Percentiles rank a stretch among this genome's conserved stretches.
These are phyloP conservation scores for Heracleum sosnowskyi DNA, from an alignment of 129 eudicot genomes.

Conservation along the genomic window DNA sequence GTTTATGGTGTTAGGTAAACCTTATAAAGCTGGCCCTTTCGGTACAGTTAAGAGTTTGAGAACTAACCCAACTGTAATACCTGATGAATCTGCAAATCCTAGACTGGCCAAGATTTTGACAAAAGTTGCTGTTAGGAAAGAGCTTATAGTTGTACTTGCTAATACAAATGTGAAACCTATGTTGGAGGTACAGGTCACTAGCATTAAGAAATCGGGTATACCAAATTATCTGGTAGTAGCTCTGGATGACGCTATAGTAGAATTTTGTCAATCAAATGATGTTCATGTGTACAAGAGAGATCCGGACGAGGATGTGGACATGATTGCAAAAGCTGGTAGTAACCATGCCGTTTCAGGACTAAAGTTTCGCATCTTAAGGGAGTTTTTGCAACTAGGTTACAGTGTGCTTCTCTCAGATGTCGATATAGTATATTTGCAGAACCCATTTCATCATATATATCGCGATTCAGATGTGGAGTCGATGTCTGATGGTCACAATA, in stretches of 20 bases:
- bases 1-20: conserved; percentile 34
- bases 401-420: conserved; percentile 75
- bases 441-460: conserved; percentile 60
- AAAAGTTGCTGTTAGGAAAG: conserved; percentile 53
- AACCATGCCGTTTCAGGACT: conserved; percentile 78
- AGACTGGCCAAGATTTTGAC: conserved; percentile 60
- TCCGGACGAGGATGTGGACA: conserved; percentile 53
- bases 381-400: conserved; percentile 69
- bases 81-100: conserved; percentile 71
- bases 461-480: conserved; percentile 82
- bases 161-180: conserved; percentile 66
- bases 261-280: conserved; percentile 58
- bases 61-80: conserved; percentile 57
- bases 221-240: conserved; percentile 74
- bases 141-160: conserved; percentile 70
- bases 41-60: conserved; percentile 68
- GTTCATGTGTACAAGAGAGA: conserved; percentile 63
- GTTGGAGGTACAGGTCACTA: conserved; percentile 54
- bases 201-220: conserved; percentile 63
- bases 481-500: conserved; percentile 83
- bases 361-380: conserved; percentile 69
- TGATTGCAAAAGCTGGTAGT: conserved; percentile 48
- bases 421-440: conserved; percentile 71
- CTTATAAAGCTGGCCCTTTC: conserved; percentile 65
- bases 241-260: conserved; percentile 55